These are phyloP conservation scores for Microcos paniculata DNA, from an alignment of 345 rosid genomes.

Conservation along the genomic window DNA sequence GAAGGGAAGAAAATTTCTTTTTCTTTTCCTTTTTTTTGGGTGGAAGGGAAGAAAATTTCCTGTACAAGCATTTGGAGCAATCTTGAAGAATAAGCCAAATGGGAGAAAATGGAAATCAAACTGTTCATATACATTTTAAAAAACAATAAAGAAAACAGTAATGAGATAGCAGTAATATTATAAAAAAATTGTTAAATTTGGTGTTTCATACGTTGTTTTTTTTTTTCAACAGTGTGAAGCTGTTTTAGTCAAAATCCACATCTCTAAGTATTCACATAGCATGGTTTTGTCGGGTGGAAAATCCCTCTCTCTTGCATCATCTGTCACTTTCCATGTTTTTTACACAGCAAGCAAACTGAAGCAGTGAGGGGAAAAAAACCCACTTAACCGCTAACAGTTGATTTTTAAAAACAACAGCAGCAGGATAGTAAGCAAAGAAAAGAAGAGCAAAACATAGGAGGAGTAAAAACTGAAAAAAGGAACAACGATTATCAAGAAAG, in stretches of 20 bases:
- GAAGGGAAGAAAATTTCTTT: too few species aligned
- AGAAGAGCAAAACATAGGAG: conserved; percentile 24
- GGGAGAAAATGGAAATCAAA: background rate
- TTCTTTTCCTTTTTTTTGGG: too few species aligned
- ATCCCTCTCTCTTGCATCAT: conserved; percentile 30
- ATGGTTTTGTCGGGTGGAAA: conserved; percentile 55
- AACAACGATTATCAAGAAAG: background rate
- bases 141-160: background rate
- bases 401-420: background rate
- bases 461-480: conserved; percentile 21
- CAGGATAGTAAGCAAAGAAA: background rate
- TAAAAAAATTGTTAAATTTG: background rate
- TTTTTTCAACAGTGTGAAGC: conserved; percentile 15
- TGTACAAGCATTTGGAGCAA: conserved; percentile 4
- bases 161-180: background rate
- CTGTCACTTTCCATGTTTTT: conserved; percentile 60
- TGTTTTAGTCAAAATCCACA: conserved; percentile 45
- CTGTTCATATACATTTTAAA: background rate
- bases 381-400: conserved; percentile 14
- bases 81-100: conserved; percentile 32
- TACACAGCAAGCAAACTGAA: conserved; percentile 37
- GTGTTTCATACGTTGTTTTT: background rate
- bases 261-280: conserved; percentile 40
- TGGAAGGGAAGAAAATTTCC: background rate
- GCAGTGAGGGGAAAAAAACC: background rate